A percentile compares a stretch with the other conserved stretches of the same genome.
phyloP scores from a whole-genome alignment of 305 asterid genomes.

The Fraxinus xanthoxyloides region DNA sequence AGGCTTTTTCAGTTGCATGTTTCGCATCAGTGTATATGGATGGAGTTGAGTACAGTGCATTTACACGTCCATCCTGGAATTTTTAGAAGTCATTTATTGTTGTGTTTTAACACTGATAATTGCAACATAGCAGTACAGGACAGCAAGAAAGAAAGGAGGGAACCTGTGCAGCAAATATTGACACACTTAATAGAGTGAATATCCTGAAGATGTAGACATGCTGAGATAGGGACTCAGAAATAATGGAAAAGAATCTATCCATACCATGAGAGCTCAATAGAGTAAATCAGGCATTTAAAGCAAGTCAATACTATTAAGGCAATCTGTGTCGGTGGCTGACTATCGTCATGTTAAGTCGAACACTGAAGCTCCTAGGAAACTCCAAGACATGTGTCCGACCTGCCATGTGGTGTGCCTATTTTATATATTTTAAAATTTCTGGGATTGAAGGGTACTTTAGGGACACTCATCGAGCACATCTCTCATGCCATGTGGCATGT shows the following conservation, averaged over 20 bases:
- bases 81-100: constrained; percentile 12
- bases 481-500: background rate
- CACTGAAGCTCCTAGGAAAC: background rate
- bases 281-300: background rate
- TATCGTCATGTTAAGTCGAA: background rate
- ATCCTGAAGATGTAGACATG: background rate
- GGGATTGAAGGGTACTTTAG: background rate
- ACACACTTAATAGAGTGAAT: background rate
- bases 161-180: background rate
- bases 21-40: constrained; percentile 73
- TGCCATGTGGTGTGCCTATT: background rate
- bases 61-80: constrained; percentile 75
- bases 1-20: constrained; percentile 45
- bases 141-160: background rate
- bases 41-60: constrained; percentile 76
- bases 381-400: background rate
- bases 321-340: background rate
- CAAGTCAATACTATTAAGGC: background rate
- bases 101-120: background rate
- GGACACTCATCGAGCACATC: background rate
- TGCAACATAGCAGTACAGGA: background rate
- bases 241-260: background rate
- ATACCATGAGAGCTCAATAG: background rate
- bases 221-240: background rate
- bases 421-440: background rate